Percentiles rank a stretch among this genome's conserved stretches.
Evolutionary conservation across 202 grass and related monocot species (phyloP).

Genomic region (Panicum virgatum): DNA sequence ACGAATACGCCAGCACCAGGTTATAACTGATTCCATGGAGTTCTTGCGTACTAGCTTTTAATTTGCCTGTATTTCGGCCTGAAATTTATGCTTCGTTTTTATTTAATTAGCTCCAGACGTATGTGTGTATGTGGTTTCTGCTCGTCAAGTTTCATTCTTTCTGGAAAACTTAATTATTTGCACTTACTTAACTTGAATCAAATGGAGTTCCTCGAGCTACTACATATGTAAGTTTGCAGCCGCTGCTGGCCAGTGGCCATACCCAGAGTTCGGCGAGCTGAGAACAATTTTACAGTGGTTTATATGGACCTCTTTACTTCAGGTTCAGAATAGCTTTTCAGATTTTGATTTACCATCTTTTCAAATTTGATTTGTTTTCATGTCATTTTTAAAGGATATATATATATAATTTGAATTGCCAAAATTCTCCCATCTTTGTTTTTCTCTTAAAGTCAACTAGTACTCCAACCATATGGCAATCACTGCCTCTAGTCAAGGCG

Average conservation of each 20-base stretch:
- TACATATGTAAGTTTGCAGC: neutral
- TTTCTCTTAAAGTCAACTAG: neutral
- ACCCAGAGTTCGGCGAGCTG: neutral
- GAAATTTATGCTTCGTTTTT: slow-evolving; percentile 12
- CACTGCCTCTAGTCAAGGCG: neutral
- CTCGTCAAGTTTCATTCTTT: neutral
- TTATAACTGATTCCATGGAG: slow-evolving; percentile 29
- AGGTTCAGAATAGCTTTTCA: neutral
- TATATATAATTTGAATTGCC: neutral
- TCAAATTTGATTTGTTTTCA: neutral
- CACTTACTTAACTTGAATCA: neutral
- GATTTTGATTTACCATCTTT: neutral
- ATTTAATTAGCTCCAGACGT: neutral
- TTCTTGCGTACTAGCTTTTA: neutral
- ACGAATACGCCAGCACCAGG: slow-evolving; percentile 81
- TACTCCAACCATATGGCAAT: neutral
- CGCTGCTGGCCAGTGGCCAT: neutral
- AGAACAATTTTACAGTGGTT: neutral
- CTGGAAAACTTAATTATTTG: neutral
- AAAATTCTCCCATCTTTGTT: neutral
- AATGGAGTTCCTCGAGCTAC: slow-evolving; percentile 1
- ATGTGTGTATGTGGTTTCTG: neutral
- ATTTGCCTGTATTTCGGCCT: neutral
- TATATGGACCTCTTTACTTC: neutral
- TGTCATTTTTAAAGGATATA: neutral